phyloP scores from a whole-genome alignment of 83 land plant genomes.

The Picea abies region DNA sequence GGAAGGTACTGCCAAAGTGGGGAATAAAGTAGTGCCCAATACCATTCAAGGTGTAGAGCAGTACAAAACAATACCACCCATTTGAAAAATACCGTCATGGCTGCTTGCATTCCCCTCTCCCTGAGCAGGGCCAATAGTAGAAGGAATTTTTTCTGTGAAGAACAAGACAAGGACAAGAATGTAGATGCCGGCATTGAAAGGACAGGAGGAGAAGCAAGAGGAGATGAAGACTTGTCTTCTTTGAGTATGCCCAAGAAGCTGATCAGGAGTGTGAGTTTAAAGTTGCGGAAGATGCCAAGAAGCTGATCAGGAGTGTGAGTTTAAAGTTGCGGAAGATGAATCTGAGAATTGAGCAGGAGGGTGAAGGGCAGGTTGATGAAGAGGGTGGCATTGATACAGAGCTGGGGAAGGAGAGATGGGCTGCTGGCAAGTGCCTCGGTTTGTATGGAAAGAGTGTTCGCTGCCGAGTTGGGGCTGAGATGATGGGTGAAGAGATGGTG shows the following conservation, averaged over 20 bases:
- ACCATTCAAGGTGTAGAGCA: too few relatives aligned
- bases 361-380: constrained; percentile 27
- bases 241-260: constrained; percentile 51
- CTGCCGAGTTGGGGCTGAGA: constrained; percentile 62
- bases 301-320: constrained; percentile 46
- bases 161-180: constrained; percentile 10
- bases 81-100: constrained; percentile 6
- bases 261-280: too few relatives aligned
- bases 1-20: neutral
- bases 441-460: constrained; percentile 55
- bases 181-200: neutral
- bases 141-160: constrained; percentile 4
- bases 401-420: constrained; percentile 12
- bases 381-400: constrained; percentile 25
- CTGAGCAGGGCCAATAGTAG: constrained; percentile 12
- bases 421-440: constrained; percentile 38
- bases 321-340: constrained; percentile 40
- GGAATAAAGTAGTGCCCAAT: neutral
- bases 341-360: constrained; percentile 17
- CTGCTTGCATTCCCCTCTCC: constrained; percentile 6
- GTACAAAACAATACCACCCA: neutral
- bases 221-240: neutral
- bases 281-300: too few relatives aligned
- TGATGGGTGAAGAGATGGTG: constrained; percentile 24
- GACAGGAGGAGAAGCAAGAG: neutral